phyloP scores from a whole-genome alignment of 2,329 filamentous ascomycete species.

The Aaosphaeria pasadenensis region DNA sequence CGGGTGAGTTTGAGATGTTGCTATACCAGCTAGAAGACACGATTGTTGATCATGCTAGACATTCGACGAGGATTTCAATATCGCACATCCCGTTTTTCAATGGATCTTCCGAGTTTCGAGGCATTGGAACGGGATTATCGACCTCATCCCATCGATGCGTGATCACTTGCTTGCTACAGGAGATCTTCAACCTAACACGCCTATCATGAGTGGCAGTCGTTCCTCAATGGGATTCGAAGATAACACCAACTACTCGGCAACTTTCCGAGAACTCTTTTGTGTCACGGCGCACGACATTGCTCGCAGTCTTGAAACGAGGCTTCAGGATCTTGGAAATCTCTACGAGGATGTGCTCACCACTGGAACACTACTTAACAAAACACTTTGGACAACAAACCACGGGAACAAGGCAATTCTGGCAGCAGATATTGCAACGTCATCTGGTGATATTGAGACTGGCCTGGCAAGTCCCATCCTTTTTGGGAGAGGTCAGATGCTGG shows the following conservation, averaged over 20 bases:
- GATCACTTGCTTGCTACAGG: slow-evolving; percentile 61
- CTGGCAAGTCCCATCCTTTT: slow-evolving; percentile 39
- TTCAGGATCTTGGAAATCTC: slow-evolving; percentile 64
- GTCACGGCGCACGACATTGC: slow-evolving; percentile 74
- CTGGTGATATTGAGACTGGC: slow-evolving; percentile 40
- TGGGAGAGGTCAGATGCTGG: slow-evolving; percentile 75
- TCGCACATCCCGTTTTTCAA: slow-evolving; percentile 75
- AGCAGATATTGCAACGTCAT: slow-evolving; percentile 13
- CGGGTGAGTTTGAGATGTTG: slow-evolving; percentile 9
- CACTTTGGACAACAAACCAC: slow-evolving; percentile 43
- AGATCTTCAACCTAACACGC: slow-evolving; percentile 18
- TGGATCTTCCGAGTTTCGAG: slow-evolving; percentile 83
- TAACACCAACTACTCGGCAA: slow-evolving; percentile 67
- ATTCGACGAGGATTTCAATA: slow-evolving; percentile 71
- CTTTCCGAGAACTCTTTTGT: slow-evolving; percentile 83
- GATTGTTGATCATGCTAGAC: slow-evolving; percentile 35
- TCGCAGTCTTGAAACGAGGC: slow-evolving; percentile 59
- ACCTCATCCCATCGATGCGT: slow-evolving; percentile 69
- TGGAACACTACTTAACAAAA: slow-evolving; percentile 58
- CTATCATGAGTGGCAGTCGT: slow-evolving; percentile 14
- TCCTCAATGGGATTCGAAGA: slow-evolving; percentile 42
- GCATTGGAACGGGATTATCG: slow-evolving; percentile 69
- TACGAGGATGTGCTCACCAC: slow-evolving; percentile 76
- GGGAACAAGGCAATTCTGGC: slow-evolving; percentile 22
- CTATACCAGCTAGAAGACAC: neutral